Evolutionary conservation across 768 basidiomycete species (phyloP).

Genomic region (Termitomyces sp.): DNA sequence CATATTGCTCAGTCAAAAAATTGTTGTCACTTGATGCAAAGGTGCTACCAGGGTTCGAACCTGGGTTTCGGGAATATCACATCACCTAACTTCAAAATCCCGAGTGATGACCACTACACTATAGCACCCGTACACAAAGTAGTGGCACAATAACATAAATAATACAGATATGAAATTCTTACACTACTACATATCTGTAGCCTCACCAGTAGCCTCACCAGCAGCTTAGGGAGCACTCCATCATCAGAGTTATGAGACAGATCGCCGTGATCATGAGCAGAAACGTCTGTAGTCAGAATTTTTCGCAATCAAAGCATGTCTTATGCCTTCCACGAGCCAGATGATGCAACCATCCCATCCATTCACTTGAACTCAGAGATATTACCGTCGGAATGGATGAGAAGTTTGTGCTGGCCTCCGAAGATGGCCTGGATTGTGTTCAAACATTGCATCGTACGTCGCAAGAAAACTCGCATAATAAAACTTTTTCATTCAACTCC

Average conservation of each 20-base stretch:
- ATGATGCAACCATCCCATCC: conserved; percentile 48
- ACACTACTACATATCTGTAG: conserved; percentile 39
- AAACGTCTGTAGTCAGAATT: background rate
- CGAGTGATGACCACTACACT: conserved; percentile 15
- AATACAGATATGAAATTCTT: conserved; percentile 39
- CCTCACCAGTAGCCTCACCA: conserved; percentile 56
- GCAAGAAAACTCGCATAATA: conserved; percentile 43
- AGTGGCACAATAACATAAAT: background rate
- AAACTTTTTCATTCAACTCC: conserved; percentile 59
- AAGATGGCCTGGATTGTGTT: background rate
- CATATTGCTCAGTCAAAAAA: too few relatives aligned
- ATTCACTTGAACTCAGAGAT: conserved; percentile 45
- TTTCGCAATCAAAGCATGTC: conserved; percentile 13
- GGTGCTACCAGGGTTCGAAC: conserved; percentile 13
- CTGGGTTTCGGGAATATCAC: conserved; percentile 11
- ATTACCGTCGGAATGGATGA: conserved; percentile 42
- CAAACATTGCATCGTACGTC: background rate
- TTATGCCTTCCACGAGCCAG: conserved; percentile 59
- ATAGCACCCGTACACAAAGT: background rate
- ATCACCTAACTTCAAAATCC: conserved; percentile 5
- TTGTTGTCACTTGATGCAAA: too few relatives aligned
- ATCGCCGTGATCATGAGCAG: conserved; percentile 54
- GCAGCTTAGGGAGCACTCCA: conserved; percentile 53
- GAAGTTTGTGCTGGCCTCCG: conserved; percentile 27
- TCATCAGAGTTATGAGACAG: conserved; percentile 51